Percentiles rank a stretch among this genome's conserved stretches.
Conservation (phyloP, 2,329 filamentous ascomycete species). For the Dactylellina cionopaga region DNA sequence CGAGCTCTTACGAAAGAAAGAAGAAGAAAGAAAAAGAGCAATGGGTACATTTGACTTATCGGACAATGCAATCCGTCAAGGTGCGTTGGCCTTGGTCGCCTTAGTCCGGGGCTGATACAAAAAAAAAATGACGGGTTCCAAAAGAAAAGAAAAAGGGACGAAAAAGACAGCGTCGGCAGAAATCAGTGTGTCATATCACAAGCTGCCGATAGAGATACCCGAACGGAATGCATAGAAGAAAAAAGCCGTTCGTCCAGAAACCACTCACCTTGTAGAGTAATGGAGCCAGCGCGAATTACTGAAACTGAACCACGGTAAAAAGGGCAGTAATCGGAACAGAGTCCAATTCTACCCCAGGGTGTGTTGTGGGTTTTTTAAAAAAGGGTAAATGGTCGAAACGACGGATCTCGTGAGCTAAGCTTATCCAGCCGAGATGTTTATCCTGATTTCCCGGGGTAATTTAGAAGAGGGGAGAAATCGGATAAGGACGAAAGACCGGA, state of each 20-base stretch:
- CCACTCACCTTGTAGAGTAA: conserved; percentile 52
- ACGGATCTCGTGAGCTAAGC: conserved; percentile 50
- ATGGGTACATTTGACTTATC: too few relatives aligned
- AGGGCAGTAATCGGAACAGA: conserved; percentile 49
- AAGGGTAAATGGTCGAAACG: conserved; percentile 38
- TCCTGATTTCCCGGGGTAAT: conserved; percentile 52
- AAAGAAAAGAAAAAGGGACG: neutral
- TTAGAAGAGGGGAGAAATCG: conserved; percentile 26
- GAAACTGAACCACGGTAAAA: conserved; percentile 49
- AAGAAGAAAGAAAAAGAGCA: too few relatives aligned
- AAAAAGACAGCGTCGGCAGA: conserved; percentile 21
- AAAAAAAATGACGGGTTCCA: neutral
- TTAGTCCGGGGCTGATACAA: conserved; percentile 2
- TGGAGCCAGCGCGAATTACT: conserved; percentile 51
- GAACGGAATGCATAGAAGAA: conserved; percentile 27
- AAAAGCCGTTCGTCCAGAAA: conserved; percentile 42
- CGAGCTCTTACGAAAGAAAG: too few relatives aligned
- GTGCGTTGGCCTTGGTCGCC: conserved; percentile 11
- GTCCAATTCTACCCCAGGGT: conserved; percentile 50
- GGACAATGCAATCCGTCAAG: too few relatives aligned
- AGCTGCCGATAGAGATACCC: conserved; percentile 48
- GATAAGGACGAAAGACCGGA: conserved; percentile 27
- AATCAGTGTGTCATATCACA: conserved; percentile 31
- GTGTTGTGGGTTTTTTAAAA: conserved; percentile 33
- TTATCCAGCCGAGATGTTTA: conserved; percentile 49